These are phyloP conservation scores for Leccinum disarticulatum DNA, from an alignment of 768 basidiomycete genomes.

Conservation along the genomic window DNA sequence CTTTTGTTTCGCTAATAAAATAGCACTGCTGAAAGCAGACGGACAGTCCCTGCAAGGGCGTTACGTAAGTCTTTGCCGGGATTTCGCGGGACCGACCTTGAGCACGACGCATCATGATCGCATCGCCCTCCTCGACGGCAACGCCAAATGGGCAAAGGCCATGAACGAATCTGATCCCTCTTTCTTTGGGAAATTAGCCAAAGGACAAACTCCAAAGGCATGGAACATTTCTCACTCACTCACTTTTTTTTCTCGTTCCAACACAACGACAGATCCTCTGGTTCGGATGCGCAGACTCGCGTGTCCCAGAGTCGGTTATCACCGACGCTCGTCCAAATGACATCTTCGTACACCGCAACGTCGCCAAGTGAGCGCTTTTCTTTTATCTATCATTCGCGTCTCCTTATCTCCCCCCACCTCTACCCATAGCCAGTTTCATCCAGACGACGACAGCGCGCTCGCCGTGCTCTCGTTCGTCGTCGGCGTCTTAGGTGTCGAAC, in stretches of 20 bases:
- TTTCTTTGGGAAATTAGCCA: slow-evolving; percentile 61
- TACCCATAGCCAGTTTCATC: slow-evolving; percentile 62
- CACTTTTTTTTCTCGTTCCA: background rate
- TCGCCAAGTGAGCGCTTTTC: slow-evolving; percentile 67
- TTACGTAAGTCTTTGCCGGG: slow-evolving; percentile 38
- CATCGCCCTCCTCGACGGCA: slow-evolving; percentile 47
- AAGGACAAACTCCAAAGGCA: slow-evolving; percentile 71
- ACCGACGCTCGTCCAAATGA: slow-evolving; percentile 77
- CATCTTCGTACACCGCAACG: slow-evolving; percentile 86
- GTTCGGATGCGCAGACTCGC: slow-evolving; percentile 86
- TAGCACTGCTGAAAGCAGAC: slow-evolving; percentile 34
- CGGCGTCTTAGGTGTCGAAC: slow-evolving; percentile 65
- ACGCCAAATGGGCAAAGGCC: slow-evolving; percentile 69
- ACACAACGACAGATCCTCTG: slow-evolving; percentile 56
- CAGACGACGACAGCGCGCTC: slow-evolving; percentile 66
- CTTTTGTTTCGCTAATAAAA: background rate
- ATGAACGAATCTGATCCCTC: slow-evolving; percentile 53
- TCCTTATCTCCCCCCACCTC: background rate
- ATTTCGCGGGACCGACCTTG: too few relatives aligned
- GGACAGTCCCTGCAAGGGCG: slow-evolving; percentile 35
- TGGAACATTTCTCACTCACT: too few relatives aligned
- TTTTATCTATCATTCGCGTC: too few relatives aligned
- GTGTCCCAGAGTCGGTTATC: slow-evolving; percentile 81
- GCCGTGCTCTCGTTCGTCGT: slow-evolving; percentile 78
- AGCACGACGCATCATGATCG: too few relatives aligned